Conservation (phyloP, 371 early-diverging fungal species). For the Homolaphlyctis polyrhiza region DNA sequence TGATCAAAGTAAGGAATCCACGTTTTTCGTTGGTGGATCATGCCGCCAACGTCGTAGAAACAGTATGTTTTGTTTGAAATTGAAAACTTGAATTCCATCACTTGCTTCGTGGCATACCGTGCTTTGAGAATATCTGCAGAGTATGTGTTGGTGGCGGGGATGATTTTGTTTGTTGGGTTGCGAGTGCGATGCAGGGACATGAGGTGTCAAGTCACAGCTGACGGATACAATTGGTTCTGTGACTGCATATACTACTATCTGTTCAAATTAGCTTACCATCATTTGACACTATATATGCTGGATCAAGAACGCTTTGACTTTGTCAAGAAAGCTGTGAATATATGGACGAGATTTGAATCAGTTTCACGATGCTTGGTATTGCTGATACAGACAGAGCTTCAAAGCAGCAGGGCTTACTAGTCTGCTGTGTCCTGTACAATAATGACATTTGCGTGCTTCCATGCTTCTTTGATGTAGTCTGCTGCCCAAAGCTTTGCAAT, state of each 20-base stretch:
- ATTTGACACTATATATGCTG: background rate
- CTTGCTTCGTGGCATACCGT: background rate
- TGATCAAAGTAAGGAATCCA: conserved; percentile 20
- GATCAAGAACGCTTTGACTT: background rate
- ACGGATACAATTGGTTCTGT: background rate
- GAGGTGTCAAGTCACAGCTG: too few relatives aligned
- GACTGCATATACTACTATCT: background rate
- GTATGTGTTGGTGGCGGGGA: too few relatives aligned
- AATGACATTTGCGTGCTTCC: background rate
- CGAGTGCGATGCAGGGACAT: too few relatives aligned
- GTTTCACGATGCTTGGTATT: background rate
- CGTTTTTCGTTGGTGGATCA: background rate
- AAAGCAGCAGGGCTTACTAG: background rate
- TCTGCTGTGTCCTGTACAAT: background rate
- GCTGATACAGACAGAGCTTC: background rate
- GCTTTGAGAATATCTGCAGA: background rate
- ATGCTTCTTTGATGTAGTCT: background rate
- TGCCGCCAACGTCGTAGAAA: conserved; percentile 6
- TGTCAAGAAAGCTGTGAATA: background rate
- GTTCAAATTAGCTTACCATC: background rate
- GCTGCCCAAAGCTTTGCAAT: background rate
- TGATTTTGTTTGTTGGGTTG: too few relatives aligned
- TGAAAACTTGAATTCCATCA: background rate
- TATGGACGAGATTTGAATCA: too few relatives aligned
- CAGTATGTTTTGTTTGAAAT: background rate